Conservation (phyloP, 2,329 filamentous ascomycete species). For the Alternaria sp. region DNA sequence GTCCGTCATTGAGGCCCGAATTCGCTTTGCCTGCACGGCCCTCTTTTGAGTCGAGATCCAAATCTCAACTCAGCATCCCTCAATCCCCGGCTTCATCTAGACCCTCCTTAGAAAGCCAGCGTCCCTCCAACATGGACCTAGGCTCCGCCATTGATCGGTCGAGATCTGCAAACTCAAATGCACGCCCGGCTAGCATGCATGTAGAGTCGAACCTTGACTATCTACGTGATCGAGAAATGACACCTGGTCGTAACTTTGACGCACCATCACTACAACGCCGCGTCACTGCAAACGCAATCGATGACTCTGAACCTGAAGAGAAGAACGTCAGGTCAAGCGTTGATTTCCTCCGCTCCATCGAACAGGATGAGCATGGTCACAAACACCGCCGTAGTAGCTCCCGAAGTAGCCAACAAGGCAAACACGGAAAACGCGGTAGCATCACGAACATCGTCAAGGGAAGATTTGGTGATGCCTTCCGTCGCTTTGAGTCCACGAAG, state of each 20-base stretch:
- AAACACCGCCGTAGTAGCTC: constrained; percentile 63
- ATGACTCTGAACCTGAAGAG: constrained; percentile 58
- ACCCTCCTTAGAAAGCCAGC: constrained; percentile 73
- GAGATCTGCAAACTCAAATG: constrained; percentile 69
- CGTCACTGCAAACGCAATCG: constrained; percentile 37
- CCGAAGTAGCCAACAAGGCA: constrained; percentile 62
- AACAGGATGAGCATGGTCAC: constrained; percentile 63
- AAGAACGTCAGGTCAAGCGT: constrained; percentile 78
- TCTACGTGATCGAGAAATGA: constrained; percentile 75
- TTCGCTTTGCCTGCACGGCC: constrained; percentile 50
- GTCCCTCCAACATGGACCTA: constrained; percentile 68
- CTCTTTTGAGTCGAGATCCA: constrained; percentile 55
- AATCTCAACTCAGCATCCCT: constrained; percentile 59
- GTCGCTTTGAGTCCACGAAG: constrained; percentile 74
- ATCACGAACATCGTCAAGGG: constrained; percentile 78
- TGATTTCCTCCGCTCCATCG: constrained; percentile 79
- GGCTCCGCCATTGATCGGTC: constrained; percentile 64
- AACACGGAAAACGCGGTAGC: constrained; percentile 74
- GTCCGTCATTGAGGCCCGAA: constrained; percentile 44
- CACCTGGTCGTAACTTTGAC: constrained; percentile 48
- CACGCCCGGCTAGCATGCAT: constrained; percentile 81
- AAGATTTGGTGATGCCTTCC: constrained; percentile 92
- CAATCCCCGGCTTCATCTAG: constrained; percentile 65
- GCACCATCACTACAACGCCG: constrained; percentile 37
- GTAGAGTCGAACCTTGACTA: constrained; percentile 84